Conservation (phyloP, 2,329 filamentous ascomycete genomes). For the Verticillium albo-atrum region DNA sequence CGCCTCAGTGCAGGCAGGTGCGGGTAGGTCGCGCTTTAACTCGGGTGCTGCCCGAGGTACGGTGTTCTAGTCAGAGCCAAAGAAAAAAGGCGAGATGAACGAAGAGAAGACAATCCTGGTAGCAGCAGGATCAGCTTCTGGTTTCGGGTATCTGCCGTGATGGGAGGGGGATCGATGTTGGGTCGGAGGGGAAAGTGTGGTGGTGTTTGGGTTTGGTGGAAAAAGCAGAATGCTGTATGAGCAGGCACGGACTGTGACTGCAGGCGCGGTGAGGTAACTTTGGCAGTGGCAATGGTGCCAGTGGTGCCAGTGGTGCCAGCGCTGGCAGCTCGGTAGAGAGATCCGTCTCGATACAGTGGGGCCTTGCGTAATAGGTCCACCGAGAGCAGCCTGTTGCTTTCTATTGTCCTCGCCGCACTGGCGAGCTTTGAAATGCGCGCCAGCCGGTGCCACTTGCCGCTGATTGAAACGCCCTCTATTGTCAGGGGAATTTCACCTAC, state of each 20-base stretch:
- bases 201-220: not conserved
- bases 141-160: not conserved
- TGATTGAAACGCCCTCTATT: no score
- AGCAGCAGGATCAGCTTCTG: not conserved
- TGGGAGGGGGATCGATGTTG: not conserved
- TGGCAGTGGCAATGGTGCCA: not conserved
- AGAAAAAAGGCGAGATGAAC: not conserved
- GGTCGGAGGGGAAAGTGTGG: conserved; percentile 13
- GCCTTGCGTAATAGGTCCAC: conserved; percentile 3
- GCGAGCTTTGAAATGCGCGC: no score
- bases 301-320: not conserved
- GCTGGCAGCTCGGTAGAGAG: not conserved
- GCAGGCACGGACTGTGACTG: not conserved
- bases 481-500: no score
- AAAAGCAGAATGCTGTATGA: not conserved
- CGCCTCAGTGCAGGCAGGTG: not conserved
- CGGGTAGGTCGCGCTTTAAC: not conserved
- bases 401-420: no score
- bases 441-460: no score
- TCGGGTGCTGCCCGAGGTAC: not conserved
- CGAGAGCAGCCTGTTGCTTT: no score
- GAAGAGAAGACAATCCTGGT: not conserved
- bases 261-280: not conserved
- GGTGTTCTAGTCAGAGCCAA: not conserved
- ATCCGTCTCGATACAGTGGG: conserved; percentile 1